Conservation (phyloP, 768 basidiomycete species). For the Boletus edulis region DNA sequence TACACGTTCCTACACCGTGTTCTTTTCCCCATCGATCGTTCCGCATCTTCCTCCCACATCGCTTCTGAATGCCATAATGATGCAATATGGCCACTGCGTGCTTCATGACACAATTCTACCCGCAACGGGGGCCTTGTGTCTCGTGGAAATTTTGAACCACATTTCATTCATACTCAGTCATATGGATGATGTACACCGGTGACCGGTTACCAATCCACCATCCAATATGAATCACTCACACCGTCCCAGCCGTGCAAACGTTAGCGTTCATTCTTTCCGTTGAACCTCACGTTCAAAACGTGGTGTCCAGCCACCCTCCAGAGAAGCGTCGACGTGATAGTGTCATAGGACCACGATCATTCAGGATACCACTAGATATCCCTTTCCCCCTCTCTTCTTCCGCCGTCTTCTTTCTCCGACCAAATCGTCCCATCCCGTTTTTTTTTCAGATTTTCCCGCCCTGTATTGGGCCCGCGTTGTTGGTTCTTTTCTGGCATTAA, state of each 20-base stretch:
- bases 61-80: slow-evolving; percentile 20
- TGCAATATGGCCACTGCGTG: slow-evolving; percentile 16
- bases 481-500: neutral
- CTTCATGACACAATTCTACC: slow-evolving; percentile 5
- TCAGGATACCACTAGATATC: neutral
- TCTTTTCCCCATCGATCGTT: slow-evolving; percentile 13
- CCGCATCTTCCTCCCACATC: slow-evolving; percentile 22
- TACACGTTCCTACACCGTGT: slow-evolving; percentile 8
- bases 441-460: neutral
- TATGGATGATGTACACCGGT: neutral
- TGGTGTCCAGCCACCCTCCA: neutral
- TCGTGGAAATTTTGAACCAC: slow-evolving; percentile 7
- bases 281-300: slow-evolving; percentile 1
- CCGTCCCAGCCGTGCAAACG: neutral
- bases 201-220: neutral
- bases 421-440: neutral
- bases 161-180: neutral
- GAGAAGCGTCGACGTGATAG: neutral
- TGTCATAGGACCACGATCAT: neutral
- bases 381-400: neutral
- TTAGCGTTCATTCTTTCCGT: neutral
- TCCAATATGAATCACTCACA: neutral
- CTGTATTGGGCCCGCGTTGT: neutral
- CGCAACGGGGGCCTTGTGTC: slow-evolving; percentile 7
- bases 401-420: neutral